phyloP scores from a whole-genome alignment of 495 filamentous ascomycete genomes.

The Lasiosphaeria hispida region DNA sequence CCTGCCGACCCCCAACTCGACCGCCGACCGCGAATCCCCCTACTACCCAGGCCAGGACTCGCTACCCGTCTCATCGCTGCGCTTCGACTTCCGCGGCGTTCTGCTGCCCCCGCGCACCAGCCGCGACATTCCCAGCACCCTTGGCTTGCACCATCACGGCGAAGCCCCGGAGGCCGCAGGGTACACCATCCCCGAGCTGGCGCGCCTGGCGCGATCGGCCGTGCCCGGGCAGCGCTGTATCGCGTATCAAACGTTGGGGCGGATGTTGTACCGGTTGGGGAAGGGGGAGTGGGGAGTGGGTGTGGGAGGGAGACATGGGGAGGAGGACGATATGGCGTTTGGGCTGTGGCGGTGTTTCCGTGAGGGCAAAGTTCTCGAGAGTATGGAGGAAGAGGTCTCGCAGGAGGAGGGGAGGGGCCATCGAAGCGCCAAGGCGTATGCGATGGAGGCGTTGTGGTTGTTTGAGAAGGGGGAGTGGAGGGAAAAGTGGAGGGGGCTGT shows the following conservation, averaged over 20 bases:
- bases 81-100: constrained; percentile 81
- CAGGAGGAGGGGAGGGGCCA: constrained; percentile 52
- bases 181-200: constrained; percentile 88
- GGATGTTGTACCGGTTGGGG: constrained; percentile 81
- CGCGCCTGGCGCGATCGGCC: constrained; percentile 73
- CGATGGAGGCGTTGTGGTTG: constrained; percentile 87
- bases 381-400: constrained; percentile 63
- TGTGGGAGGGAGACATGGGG: constrained; percentile 49
- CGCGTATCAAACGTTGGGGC: constrained; percentile 85
- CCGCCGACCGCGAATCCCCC: constrained; percentile 61
- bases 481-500: constrained; percentile 39
- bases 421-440: constrained; percentile 69
- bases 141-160: constrained; percentile 91
- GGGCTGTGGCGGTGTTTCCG: constrained; percentile 77
- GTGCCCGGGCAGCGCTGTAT: constrained; percentile 87
- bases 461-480: constrained; percentile 77
- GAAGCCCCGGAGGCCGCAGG: constrained; percentile 91
- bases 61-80: constrained; percentile 72
- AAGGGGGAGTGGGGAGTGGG: constrained; percentile 71
- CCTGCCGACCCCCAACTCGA: constrained; percentile 53
- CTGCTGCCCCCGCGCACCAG: constrained; percentile 74
- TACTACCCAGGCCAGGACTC: constrained; percentile 75
- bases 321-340: constrained; percentile 48
- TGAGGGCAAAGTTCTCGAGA: constrained; percentile 70
- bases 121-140: constrained; percentile 64